Percentiles rank a stretch among this genome's conserved stretches.
These are phyloP conservation scores for Moricandia moricandioides DNA, from an alignment of 345 rosid genomes.

Conservation along the genomic window DNA sequence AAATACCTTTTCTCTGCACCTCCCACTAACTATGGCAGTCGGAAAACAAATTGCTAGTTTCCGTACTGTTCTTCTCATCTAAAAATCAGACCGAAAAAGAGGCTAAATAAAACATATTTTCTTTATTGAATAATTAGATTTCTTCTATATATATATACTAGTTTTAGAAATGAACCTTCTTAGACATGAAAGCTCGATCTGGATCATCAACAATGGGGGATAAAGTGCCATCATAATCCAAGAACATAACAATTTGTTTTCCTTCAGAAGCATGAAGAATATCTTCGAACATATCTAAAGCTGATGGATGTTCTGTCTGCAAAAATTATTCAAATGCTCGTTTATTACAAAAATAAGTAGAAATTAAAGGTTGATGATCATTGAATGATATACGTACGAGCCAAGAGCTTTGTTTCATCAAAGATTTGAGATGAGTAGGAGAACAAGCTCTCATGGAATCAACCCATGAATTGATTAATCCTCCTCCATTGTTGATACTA, in stretches of 20 bases:
- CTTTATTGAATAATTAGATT: background rate
- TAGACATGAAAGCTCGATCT: constrained; percentile 84
- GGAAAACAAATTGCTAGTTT: constrained; percentile 71
- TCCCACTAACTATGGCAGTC: constrained; percentile 91
- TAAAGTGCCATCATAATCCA: constrained; percentile 94
- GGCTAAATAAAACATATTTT: background rate
- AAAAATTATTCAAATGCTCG: constrained; percentile 39
- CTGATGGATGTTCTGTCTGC: constrained; percentile 82
- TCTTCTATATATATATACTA: background rate
- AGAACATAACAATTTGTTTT: constrained; percentile 87
- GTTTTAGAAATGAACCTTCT: constrained; percentile 45
- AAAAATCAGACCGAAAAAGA: background rate
- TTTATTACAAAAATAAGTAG: constrained; percentile 24
- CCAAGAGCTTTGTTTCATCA: constrained; percentile 34
- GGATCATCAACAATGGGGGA: constrained; percentile 95
- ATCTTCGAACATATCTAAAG: constrained; percentile 70
- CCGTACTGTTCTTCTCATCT: constrained; percentile 89
- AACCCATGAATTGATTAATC: constrained; percentile 56
- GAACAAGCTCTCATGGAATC: constrained; percentile 91
- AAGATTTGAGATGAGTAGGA: constrained; percentile 61
- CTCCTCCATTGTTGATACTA: constrained; percentile 43
- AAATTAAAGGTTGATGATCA: constrained; percentile 51
- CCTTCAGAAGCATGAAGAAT: constrained; percentile 62
- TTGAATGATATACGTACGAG: constrained; percentile 24
- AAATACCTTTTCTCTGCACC: constrained; percentile 90